These are phyloP conservation scores for Omphalotus guepiniiformis DNA, from an alignment of 768 basidiomycete genomes.

Conservation along the genomic window DNA sequence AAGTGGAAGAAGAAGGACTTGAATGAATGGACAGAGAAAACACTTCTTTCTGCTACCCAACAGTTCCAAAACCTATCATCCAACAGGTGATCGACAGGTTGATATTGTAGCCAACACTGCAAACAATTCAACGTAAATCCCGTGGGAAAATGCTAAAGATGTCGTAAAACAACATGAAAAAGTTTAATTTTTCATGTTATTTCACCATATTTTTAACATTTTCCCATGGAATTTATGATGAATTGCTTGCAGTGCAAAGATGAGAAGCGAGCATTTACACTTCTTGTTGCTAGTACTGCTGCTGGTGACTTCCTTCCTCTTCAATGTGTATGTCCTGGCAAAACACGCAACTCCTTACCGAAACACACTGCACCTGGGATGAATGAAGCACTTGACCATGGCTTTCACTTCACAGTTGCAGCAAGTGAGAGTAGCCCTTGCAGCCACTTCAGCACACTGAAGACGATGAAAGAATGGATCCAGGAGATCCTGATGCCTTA, in stretches of 20 bases:
- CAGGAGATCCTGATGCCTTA: constrained; percentile 15
- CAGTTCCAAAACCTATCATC: constrained; percentile 8
- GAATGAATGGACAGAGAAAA: constrained; percentile 11
- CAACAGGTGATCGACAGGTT: constrained; percentile 13
- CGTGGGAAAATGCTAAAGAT: too few species aligned
- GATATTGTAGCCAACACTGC: constrained; percentile 12
- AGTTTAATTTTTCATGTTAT: too few species aligned
- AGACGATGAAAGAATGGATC: constrained; percentile 23
- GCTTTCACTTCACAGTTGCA: constrained; percentile 20
- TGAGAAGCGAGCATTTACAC: constrained; percentile 21
- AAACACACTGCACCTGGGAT: constrained; percentile 7
- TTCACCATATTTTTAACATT: too few species aligned
- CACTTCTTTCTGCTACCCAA: constrained; percentile 6
- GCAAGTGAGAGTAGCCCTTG: constrained; percentile 15
- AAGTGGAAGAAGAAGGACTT: background rate
- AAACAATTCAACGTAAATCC: too few species aligned
- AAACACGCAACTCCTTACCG: constrained; percentile 16
- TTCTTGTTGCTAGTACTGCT: constrained; percentile 20
- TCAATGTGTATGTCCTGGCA: constrained; percentile 25
- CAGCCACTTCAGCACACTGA: constrained; percentile 24
- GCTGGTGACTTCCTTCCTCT: constrained; percentile 26
- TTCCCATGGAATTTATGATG: too few species aligned
- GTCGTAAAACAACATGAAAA: too few species aligned
- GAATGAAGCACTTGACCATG: constrained; percentile 7
- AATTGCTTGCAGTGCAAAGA: too few species aligned